phyloP scores from a whole-genome alignment of 1,284 basidiomycete genomes.

The Peniophora sp. region DNA sequence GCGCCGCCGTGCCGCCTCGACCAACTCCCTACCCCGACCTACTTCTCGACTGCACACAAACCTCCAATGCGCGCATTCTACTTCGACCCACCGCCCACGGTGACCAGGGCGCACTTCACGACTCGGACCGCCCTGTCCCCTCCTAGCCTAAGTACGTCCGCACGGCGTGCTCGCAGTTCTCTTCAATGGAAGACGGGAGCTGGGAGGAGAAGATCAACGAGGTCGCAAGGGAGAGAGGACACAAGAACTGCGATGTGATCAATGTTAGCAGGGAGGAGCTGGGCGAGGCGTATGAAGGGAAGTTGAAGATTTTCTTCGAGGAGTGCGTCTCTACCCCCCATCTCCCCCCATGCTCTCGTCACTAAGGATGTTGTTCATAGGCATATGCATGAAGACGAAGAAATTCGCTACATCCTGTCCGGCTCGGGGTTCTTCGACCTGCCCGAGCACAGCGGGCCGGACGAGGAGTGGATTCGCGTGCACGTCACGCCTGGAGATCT shows the following conservation, averaged over 20 bases:
- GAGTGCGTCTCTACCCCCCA: constrained; percentile 42
- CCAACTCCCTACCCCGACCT: too few relatives aligned
- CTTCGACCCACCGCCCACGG: constrained; percentile 63
- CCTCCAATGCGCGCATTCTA: constrained; percentile 76
- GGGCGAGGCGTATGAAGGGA: constrained; percentile 78
- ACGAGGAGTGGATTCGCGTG: constrained; percentile 69
- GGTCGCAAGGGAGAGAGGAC: constrained; percentile 57
- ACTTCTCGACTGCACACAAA: too few relatives aligned
- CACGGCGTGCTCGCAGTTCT: constrained; percentile 57
- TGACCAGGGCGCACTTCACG: constrained; percentile 72
- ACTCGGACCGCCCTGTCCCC: constrained; percentile 46
- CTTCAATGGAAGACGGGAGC: constrained; percentile 36
- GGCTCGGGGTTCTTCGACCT: constrained; percentile 86
- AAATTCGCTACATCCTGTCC: constrained; percentile 77
- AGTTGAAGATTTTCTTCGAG: too few relatives aligned
- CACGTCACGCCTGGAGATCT: constrained; percentile 65
- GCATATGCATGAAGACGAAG: constrained; percentile 88
- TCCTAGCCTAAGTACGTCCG: constrained; percentile 46
- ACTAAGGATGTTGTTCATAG: too few relatives aligned
- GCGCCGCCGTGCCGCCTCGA: too few relatives aligned
- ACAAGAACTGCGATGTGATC: constrained; percentile 75
- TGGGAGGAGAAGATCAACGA: constrained; percentile 46
- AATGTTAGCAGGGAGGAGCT: constrained; percentile 67
- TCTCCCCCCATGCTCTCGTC: too few relatives aligned
- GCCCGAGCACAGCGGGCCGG: constrained; percentile 42